A percentile compares a stretch with the other conserved stretches of the same genome.
phyloP scores from a whole-genome alignment of 176 grass and related monocot species.

The Chrysopogon serrulatus region DNA sequence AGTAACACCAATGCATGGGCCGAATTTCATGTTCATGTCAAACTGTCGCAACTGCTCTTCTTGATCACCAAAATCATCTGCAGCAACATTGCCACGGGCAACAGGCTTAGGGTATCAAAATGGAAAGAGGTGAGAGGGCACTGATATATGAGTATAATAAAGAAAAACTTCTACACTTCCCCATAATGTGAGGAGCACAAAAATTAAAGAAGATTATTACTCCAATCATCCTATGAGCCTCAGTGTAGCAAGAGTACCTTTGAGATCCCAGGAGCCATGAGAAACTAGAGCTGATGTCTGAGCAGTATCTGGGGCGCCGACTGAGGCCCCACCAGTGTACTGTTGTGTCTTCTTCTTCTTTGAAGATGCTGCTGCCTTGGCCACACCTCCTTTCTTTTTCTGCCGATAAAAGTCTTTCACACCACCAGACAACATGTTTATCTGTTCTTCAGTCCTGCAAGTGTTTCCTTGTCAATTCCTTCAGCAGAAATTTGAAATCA shows the following conservation, averaged over 20 bases:
- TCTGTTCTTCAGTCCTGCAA: background rate
- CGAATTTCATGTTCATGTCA: slow-evolving; percentile 60
- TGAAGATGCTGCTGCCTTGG: slow-evolving; percentile 27
- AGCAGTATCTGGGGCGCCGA: slow-evolving; percentile 8
- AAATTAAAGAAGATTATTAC: background rate
- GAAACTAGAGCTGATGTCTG: slow-evolving; percentile 39
- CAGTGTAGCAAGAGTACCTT: slow-evolving; percentile 3
- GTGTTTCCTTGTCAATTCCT: slow-evolving; percentile 4
- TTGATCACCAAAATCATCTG: slow-evolving; percentile 43
- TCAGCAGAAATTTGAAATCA: slow-evolving; percentile 3
- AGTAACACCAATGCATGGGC: slow-evolving; percentile 54
- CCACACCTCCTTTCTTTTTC: slow-evolving; percentile 47
- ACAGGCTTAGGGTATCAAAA: background rate
- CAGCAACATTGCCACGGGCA: background rate
- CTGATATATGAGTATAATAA: background rate
- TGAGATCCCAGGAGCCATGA: slow-evolving; percentile 36
- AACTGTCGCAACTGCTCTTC: slow-evolving; percentile 57
- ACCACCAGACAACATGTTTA: slow-evolving; percentile 37
- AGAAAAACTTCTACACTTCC: background rate
- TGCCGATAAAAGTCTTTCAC: slow-evolving; percentile 51
- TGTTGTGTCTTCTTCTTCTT: slow-evolving; percentile 45
- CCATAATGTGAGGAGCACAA: background rate
- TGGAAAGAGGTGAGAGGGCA: background rate
- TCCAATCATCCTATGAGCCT: background rate
- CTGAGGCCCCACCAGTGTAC: slow-evolving; percentile 29